These are phyloP conservation scores for Rubia peregrina DNA, from an alignment of 305 asterid species.

Conservation along the genomic window DNA sequence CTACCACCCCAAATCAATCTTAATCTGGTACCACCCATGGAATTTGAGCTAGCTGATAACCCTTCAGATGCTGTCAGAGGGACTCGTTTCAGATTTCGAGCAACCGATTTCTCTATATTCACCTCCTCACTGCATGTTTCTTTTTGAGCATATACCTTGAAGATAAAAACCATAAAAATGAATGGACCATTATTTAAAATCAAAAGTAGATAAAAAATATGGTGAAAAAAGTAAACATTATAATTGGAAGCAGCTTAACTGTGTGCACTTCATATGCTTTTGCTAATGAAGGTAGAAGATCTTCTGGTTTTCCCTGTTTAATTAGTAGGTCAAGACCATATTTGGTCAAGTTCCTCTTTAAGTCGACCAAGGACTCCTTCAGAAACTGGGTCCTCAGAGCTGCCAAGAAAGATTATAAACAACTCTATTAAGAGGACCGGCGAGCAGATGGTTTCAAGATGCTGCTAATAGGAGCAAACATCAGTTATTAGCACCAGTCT, in stretches of 20 bases:
- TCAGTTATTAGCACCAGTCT: background rate
- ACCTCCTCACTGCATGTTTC: slow-evolving; percentile 99
- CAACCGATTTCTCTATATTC: slow-evolving; percentile 56
- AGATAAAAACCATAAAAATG: background rate
- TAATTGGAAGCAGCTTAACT: slow-evolving; percentile 35
- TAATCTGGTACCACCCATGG: slow-evolving; percentile 31
- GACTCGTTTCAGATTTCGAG: slow-evolving; percentile 34
- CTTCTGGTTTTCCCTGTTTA: slow-evolving; percentile 86
- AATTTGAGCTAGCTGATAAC: slow-evolving; percentile 18
- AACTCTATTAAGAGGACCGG: background rate
- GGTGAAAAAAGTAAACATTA: background rate
- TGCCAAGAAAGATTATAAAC: slow-evolving; percentile 33
- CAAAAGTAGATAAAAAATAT: slow-evolving; percentile 9
- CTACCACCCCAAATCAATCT: slow-evolving; percentile 77
- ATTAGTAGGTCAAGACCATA: slow-evolving; percentile 72
- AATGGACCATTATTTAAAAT: background rate
- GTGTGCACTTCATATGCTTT: slow-evolving; percentile 66
- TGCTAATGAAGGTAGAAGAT: slow-evolving; percentile 67
- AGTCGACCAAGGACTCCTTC: slow-evolving; percentile 62
- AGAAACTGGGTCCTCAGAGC: slow-evolving; percentile 78
- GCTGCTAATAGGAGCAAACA: too few relatives aligned
- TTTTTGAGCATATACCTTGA: slow-evolving; percentile 86
- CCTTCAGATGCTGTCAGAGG: slow-evolving; percentile 26
- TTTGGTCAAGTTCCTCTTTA: slow-evolving; percentile 50
- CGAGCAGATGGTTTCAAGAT: background rate